These are phyloP conservation scores for Spinacia oleracea DNA, from an alignment of 179 eudicot genomes.

Conservation along the genomic window DNA sequence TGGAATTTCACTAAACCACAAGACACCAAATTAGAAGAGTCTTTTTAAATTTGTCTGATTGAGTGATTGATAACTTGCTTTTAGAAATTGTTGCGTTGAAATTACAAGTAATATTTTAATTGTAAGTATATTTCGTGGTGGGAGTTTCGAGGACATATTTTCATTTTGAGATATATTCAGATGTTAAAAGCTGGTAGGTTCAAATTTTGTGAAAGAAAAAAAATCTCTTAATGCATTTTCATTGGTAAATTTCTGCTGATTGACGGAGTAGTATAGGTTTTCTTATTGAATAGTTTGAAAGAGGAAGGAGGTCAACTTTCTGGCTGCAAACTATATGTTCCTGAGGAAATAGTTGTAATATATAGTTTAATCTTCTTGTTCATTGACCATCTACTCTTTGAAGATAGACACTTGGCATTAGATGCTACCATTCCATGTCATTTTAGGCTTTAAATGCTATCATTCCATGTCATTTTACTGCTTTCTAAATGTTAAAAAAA, in stretches of 20 bases:
- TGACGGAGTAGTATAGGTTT: not conserved
- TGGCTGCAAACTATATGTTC: not conserved
- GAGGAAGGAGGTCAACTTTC: conserved; percentile 7
- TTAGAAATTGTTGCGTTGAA: not conserved
- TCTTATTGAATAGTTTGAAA: not conserved
- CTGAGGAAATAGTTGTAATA: not conserved
- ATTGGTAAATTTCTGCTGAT: not conserved
- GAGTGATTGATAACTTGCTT: not conserved
- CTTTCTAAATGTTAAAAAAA: not conserved
- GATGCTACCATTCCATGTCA: not conserved
- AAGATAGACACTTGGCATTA: not conserved
- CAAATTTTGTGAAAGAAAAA: not conserved
- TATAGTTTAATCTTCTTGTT: not conserved
- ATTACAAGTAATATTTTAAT: not conserved
- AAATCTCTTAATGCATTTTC: not conserved
- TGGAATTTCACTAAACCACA: too few species aligned
- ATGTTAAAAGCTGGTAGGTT: not conserved
- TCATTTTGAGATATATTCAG: not conserved
- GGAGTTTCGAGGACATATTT: not conserved
- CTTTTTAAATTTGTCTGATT: not conserved
- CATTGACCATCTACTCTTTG: not conserved
- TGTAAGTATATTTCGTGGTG: too few species aligned
- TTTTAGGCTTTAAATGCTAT: not conserved
- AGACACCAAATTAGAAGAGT: too few species aligned
- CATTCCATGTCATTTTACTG: not conserved